Percentiles rank a stretch among this genome's conserved stretches.
These are phyloP conservation scores for Akanthomyces lecanii DNA, from an alignment of 2,329 filamentous ascomycete species.

Conservation along the genomic window DNA sequence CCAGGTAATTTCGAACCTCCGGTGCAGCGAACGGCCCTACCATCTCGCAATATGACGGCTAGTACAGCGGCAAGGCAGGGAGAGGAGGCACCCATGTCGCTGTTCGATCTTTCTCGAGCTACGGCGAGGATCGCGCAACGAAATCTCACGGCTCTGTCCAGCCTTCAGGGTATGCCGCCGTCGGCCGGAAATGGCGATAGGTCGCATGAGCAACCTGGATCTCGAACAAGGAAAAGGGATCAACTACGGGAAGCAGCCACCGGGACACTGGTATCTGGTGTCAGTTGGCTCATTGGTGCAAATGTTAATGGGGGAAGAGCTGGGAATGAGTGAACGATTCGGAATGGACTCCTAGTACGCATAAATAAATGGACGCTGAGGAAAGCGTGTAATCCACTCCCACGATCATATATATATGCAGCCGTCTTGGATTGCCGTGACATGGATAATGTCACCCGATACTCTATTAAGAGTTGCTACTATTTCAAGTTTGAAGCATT, in stretches of 20 bases:
- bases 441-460: not conserved
- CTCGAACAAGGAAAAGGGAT: constrained; percentile 64
- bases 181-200: constrained; percentile 21
- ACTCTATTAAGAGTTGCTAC: not conserved
- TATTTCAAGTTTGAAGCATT: no score
- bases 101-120: constrained; percentile 61
- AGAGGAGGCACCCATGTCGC: constrained; percentile 59
- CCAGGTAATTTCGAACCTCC: constrained; percentile 50
- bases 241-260: constrained; percentile 63
- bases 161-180: constrained; percentile 37
- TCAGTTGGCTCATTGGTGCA: constrained; percentile 66
- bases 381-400: not conserved
- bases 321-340: not conserved
- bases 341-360: not conserved
- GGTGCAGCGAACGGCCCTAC: constrained; percentile 23
- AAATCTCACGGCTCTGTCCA: constrained; percentile 54
- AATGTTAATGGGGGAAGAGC: constrained; percentile 26
- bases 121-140: constrained; percentile 56
- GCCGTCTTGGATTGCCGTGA: not conserved
- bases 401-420: not conserved
- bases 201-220: constrained; percentile 28
- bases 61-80: constrained; percentile 33
- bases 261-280: constrained; percentile 61
- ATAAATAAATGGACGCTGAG: not conserved
- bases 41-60: constrained; percentile 31